These are phyloP conservation scores for Pleurotus eryngii DNA, from an alignment of 768 basidiomycete genomes.

Conservation along the genomic window DNA sequence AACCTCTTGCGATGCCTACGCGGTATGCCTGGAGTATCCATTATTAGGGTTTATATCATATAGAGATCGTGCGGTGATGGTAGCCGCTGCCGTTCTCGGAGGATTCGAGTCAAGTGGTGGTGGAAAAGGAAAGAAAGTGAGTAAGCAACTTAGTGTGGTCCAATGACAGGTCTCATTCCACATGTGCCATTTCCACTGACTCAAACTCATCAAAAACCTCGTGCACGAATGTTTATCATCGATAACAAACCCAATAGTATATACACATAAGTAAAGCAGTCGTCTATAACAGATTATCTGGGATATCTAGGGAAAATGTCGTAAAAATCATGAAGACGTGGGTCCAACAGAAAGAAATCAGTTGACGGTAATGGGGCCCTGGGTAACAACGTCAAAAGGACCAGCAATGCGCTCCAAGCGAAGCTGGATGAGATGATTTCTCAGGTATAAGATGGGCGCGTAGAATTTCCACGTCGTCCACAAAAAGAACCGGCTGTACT, in stretches of 20 bases:
- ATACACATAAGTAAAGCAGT: not conserved
- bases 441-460: slow-evolving; percentile 41
- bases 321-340: not conserved
- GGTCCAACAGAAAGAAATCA: not conserved
- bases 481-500: slow-evolving; percentile 65
- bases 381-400: slow-evolving; percentile 38
- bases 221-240: too few species aligned
- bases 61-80: not conserved
- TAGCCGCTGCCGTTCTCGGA: not conserved
- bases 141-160: slow-evolving; percentile 3
- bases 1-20: slow-evolving; percentile 53
- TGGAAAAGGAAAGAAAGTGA: slow-evolving; percentile 8
- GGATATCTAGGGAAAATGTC: too few species aligned
- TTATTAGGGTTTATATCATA: slow-evolving; percentile 15
- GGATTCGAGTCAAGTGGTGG: slow-evolving; percentile 3
- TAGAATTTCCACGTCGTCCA: slow-evolving; percentile 70
- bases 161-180: slow-evolving; percentile 8
- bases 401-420: slow-evolving; percentile 45
- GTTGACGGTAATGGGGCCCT: slow-evolving; percentile 2
- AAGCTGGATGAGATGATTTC: not conserved
- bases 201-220: too few species aligned
- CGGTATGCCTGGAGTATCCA: slow-evolving; percentile 18
- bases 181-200: not conserved
- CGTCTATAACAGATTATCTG: not conserved
- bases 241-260: not conserved